Evolutionary conservation across 2,329 filamentous ascomycete species (phyloP).

Genomic region (Fusarium subtropicale): DNA sequence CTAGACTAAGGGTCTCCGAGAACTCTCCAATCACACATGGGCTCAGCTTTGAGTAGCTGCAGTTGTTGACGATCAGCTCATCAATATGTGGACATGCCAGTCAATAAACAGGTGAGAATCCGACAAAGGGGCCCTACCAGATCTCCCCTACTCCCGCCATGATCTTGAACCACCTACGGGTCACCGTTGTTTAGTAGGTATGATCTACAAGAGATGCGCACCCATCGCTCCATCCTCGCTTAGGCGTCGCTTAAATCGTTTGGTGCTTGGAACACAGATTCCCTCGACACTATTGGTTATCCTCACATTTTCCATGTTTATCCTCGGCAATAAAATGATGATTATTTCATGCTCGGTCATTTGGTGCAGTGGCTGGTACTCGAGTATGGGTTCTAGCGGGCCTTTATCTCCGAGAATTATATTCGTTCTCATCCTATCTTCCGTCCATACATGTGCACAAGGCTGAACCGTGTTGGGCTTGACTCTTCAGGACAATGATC

Average conservation of each 20-base stretch:
- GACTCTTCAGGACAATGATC: slow-evolving; percentile 13
- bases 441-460: slow-evolving; percentile 7
- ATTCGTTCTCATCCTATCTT: not conserved
- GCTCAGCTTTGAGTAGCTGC: not conserved
- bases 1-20: slow-evolving; percentile 7
- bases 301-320: slow-evolving; percentile 1
- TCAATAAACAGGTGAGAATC: not conserved
- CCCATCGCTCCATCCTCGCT: not conserved
- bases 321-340: slow-evolving; percentile 7
- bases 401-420: slow-evolving; percentile 28
- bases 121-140: not conserved
- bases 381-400: slow-evolving; percentile 1
- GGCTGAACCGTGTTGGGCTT: slow-evolving; percentile 27
- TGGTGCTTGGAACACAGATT: not conserved
- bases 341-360: slow-evolving; percentile 8
- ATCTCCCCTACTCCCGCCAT: slow-evolving; percentile 1
- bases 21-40: slow-evolving; percentile 1
- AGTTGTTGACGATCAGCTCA: slow-evolving; percentile 4
- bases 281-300: slow-evolving; percentile 3
- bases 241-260: slow-evolving; percentile 13
- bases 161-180: slow-evolving; percentile 3
- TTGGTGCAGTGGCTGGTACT: not conserved
- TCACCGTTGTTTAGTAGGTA: not conserved
- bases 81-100: slow-evolving; percentile 11
- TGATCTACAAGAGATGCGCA: slow-evolving; percentile 16